A percentile compares a stretch with the other conserved stretches of the same genome.
Evolutionary conservation across 306 rosid species (phyloP).

Genomic region (Rosa rugosa): DNA sequence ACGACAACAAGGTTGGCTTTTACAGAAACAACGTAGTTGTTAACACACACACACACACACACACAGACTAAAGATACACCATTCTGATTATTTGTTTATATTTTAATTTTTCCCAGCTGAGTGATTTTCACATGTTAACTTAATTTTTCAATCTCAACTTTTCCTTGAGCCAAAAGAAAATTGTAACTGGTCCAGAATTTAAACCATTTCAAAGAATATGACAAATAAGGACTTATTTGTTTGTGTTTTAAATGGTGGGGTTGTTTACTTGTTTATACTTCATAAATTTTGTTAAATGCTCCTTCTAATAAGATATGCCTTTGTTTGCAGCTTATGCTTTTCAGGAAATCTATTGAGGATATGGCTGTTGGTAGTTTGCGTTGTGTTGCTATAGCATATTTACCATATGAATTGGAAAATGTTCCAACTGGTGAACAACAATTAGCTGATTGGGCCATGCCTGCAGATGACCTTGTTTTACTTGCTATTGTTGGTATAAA

Average conservation of each 20-base stretch:
- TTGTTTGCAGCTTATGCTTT: conserved; percentile 45
- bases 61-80: no score
- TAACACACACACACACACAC: no score
- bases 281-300: not conserved
- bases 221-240: not conserved
- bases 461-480: conserved; percentile 77
- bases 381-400: conserved; percentile 82
- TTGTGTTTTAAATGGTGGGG: not conserved
- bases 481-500: conserved; percentile 89
- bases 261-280: not conserved
- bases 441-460: conserved; percentile 67
- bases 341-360: conserved; percentile 63
- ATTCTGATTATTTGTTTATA: not conserved
- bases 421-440: conserved; percentile 69
- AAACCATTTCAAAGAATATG: not conserved
- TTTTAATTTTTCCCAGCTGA: not conserved
- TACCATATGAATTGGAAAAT: conserved; percentile 45
- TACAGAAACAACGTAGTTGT: not conserved
- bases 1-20: conserved; percentile 60
- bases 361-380: conserved; percentile 80
- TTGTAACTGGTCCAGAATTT: not conserved
- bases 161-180: not conserved
- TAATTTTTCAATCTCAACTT: not conserved
- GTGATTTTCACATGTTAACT: not conserved
- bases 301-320: not conserved